Conservation (phyloP, 208 protist genomes). For the Trypanosomatidae sp. region DNA sequence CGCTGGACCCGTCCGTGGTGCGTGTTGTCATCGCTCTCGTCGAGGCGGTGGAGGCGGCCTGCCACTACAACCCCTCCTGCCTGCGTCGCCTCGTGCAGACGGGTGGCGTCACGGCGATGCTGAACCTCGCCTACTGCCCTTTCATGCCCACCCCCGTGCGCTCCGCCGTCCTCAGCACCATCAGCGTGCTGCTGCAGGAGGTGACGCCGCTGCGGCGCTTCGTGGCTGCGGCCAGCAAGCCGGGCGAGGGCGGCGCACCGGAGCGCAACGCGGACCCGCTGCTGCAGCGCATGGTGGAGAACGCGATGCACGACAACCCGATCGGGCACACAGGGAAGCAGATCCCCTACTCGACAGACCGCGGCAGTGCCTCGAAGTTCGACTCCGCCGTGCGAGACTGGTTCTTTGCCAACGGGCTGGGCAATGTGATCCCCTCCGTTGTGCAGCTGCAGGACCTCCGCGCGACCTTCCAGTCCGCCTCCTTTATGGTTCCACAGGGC, state of each 20-base stretch:
- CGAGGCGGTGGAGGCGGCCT: slow-evolving; percentile 82
- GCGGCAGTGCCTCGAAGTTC: slow-evolving; percentile 86
- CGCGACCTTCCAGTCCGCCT: slow-evolving; percentile 20
- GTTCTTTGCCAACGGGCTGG: slow-evolving; percentile 79
- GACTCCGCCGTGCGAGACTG: slow-evolving; percentile 79
- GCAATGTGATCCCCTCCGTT: slow-evolving; percentile 70
- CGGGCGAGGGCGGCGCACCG: neutral
- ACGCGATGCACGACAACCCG: slow-evolving; percentile 58
- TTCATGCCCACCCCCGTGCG: slow-evolving; percentile 69
- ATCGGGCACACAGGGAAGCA: slow-evolving; percentile 18
- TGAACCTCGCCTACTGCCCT: slow-evolving; percentile 72
- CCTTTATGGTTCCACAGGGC: slow-evolving; percentile 20
- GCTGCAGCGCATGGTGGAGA: slow-evolving; percentile 65
- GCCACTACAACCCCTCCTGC: slow-evolving; percentile 88
- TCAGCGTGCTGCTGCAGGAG: slow-evolving; percentile 88
- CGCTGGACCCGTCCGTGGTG: slow-evolving; percentile 38
- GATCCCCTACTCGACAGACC: slow-evolving; percentile 70
- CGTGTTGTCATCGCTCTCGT: slow-evolving; percentile 67
- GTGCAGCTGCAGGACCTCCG: slow-evolving; percentile 56
- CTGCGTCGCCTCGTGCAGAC: slow-evolving; percentile 74
- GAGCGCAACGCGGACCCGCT: slow-evolving; percentile 38
- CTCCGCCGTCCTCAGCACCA: slow-evolving; percentile 68
- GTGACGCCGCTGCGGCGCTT: slow-evolving; percentile 65
- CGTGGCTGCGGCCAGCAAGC: slow-evolving; percentile 18
- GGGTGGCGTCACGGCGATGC: slow-evolving; percentile 63